phyloP scores from a whole-genome alignment of 306 rosid species.

The Potentilla sterilis region DNA sequence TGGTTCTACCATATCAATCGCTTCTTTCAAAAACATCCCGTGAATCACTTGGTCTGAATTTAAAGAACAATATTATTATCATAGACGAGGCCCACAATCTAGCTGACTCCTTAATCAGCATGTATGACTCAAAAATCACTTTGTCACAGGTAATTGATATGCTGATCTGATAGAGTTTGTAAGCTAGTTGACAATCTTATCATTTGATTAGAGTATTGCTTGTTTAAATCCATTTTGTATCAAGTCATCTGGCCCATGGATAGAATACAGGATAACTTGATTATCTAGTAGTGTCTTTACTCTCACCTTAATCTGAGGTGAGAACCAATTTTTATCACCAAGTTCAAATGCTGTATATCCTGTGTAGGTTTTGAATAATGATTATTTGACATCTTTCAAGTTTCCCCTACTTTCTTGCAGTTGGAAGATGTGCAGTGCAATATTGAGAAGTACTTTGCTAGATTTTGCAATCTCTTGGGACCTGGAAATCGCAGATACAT shows the following conservation, averaged over 20 bases:
- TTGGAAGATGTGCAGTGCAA: conserved; percentile 72
- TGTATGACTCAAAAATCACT: conserved; percentile 76
- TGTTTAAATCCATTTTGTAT: conserved; percentile 6
- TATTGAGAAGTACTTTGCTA: conserved; percentile 65
- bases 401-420: conserved; percentile 43
- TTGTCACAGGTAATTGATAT: conserved; percentile 59
- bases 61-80: conserved; percentile 71
- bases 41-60: conserved; percentile 83
- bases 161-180: conserved; percentile 10
- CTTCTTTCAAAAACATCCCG: conserved; percentile 93
- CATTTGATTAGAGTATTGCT: conserved; percentile 22
- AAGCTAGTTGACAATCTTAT: conserved; percentile 13
- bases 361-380: conserved; percentile 17
- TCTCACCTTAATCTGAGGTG: conserved; percentile 12
- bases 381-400: conserved; percentile 20
- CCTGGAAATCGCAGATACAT: conserved; percentile 91
- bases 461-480: conserved; percentile 78
- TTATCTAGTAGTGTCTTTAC: conserved; percentile 9
- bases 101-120: conserved; percentile 90
- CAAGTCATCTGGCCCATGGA: background rate
- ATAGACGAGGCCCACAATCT: conserved; percentile 95
- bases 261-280: background rate
- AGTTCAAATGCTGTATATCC: background rate
- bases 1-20: conserved; percentile 93
- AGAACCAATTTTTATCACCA: conserved; percentile 1